phyloP scores from a whole-genome alignment of 192 early-diverging fungal genomes.

The Dimargaris cristalligena region DNA sequence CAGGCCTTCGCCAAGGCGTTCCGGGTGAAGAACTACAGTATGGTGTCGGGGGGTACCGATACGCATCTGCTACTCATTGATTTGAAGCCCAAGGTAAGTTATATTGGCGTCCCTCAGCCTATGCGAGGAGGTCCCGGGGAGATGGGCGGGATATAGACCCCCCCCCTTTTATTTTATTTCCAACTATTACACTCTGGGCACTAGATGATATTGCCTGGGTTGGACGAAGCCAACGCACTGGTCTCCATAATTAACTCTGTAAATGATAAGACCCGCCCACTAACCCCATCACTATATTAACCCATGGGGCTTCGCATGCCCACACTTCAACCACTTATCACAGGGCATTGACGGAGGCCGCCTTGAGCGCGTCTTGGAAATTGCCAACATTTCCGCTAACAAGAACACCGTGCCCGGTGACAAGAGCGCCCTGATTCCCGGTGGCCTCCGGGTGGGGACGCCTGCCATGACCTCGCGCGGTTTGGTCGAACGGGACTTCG shows the following conservation, averaged over 20 bases:
- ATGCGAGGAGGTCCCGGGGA: too few species aligned
- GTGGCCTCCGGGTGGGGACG: constrained; percentile 85
- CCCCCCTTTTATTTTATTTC: too few species aligned
- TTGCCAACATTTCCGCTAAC: constrained; percentile 94
- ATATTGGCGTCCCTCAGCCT: too few species aligned
- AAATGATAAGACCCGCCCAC: too few species aligned
- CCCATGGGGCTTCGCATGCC: too few species aligned
- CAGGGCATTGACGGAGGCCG: constrained; percentile 86
- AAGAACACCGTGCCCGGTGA: constrained; percentile 99
- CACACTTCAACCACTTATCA: too few species aligned
- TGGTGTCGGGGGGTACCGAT: constrained; percentile 90
- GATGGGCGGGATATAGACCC: too few species aligned
- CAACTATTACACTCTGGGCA: too few species aligned
- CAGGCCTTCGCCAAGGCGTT: constrained; percentile 76
- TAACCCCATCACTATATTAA: too few species aligned
- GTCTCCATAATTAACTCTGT: too few species aligned
- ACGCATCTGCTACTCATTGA: constrained; percentile 88
- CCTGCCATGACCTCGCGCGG: constrained; percentile 98
- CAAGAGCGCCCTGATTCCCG: constrained; percentile 80
- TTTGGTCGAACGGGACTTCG: constrained; percentile 74
- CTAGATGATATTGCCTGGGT: too few species aligned
- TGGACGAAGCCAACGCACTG: too few species aligned
- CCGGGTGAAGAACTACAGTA: constrained; percentile 45
- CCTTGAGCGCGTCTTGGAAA: constrained; percentile 87
- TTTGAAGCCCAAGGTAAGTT: constrained; percentile 46